Evolutionary conservation across 2,329 filamentous ascomycete species (phyloP), one percentile per base, ranked within the genome.

Genomic region (Pseudocercospora crystallina): DNA sequence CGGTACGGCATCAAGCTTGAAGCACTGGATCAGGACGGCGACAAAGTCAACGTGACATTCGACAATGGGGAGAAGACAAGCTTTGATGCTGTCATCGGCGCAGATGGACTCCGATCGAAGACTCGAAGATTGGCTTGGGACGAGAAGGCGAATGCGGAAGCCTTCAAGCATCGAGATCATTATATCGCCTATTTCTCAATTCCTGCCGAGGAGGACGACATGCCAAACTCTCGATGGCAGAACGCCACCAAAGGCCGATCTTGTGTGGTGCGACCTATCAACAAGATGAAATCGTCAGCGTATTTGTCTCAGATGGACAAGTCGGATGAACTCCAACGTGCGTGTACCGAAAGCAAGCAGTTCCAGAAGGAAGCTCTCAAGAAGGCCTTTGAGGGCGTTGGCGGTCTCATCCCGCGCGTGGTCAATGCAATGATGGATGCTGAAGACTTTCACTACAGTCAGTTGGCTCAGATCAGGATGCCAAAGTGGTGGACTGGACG

Each of bases 391-490:
- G 41, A 55, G 20, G 45, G 31, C 38, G 39, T 55, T 5, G 50
- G 47, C 10, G 49, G 58, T n/a, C 38, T 54, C 15, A 43, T 20
- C 9, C 52, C 50, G 13, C 47, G 54, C 14, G 41, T 73, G 2
- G 41, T 77, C 0, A 53, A 65, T 7, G 72, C 60, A 1, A 73
- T 78, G 71, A 59, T 67, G 26, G 61, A 48, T 31, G 36, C 37
- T 32, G 45, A 71, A 0, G 69, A 77, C 47, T 76, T 74, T 54
- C 77, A 77, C 56, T 71, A 68, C 49, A 68, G 74, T 36, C 65
- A 71, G n/a, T 53, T 72, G 13, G 68, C 64, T 8, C 66, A 72
- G 32, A 65, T 73, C 35, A 67, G 64, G 39, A 63, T 73, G 59
- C 51, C 64, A 1, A 50, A 37, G 2, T 71, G 67, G 65, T 62